phyloP scores from a whole-genome alignment of 306 rosid genomes.

The Dryas alaskensis region DNA sequence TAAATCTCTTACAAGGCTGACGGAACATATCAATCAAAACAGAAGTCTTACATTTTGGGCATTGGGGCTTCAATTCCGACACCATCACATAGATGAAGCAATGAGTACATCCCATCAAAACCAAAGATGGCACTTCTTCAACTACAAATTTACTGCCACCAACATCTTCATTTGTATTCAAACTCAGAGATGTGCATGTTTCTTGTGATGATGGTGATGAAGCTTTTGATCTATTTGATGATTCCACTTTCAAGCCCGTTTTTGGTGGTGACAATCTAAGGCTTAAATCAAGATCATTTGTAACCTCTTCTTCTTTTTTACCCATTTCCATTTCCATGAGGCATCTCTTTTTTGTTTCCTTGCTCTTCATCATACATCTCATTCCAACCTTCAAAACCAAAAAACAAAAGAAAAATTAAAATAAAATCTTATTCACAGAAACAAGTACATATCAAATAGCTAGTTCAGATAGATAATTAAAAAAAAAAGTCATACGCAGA shows the following conservation, averaged over 20 bases:
- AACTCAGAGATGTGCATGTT: background rate
- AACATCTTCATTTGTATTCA: background rate
- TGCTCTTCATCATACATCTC: no score
- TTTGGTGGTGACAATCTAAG: slow-evolving; percentile 16
- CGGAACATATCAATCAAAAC: slow-evolving; percentile 8
- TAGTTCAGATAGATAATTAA: no score
- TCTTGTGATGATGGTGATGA: slow-evolving; percentile 6
- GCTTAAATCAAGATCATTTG: slow-evolving; percentile 9
- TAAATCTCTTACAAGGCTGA: no score
- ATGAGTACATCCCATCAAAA: slow-evolving; percentile 25
- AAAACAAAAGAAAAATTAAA: no score
- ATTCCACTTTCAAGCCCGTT: background rate
- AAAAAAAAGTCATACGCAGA: no score
- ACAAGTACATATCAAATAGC: no score
- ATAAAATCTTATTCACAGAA: no score
- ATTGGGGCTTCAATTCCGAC: slow-evolving; percentile 18
- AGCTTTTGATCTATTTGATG: background rate
- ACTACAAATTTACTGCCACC: background rate
- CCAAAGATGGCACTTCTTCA: background rate
- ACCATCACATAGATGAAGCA: slow-evolving; percentile 37
- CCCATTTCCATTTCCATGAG: background rate
- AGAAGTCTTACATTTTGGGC: slow-evolving; percentile 27
- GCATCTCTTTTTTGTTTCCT: slow-evolving; percentile 1
- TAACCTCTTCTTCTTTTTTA: background rate
- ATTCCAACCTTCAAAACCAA: no score